phyloP scores from a whole-genome alignment of 1,284 basidiomycete species.

The Phlebopus sp. region DNA sequence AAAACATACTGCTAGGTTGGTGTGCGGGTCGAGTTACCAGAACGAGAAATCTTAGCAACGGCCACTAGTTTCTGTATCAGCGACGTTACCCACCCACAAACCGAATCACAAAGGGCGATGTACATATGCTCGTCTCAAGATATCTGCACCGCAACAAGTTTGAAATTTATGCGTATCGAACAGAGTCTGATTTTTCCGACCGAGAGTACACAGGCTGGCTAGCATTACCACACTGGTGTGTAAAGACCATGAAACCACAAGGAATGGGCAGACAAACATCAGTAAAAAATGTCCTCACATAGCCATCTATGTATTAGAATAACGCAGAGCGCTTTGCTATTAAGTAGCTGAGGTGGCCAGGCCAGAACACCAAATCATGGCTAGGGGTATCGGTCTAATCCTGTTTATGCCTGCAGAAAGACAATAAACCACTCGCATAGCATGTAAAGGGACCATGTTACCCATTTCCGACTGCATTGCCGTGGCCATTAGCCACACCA shows the following conservation, averaged over 20 bases:
- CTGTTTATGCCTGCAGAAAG: constrained; percentile 20
- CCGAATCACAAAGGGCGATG: too few species aligned
- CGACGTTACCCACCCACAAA: too few species aligned
- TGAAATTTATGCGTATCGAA: too few species aligned
- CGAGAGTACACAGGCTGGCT: constrained; percentile 10
- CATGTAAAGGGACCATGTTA: constrained; percentile 10
- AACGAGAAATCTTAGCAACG: too few species aligned
- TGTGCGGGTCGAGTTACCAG: too few species aligned
- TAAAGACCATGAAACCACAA: constrained; percentile 12
- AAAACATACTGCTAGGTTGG: too few species aligned
- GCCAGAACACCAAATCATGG: not conserved
- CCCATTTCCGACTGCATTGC: constrained; percentile 10
- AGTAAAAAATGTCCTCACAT: constrained; percentile 6
- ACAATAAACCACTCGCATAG: not conserved
- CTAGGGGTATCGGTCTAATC: constrained; percentile 15
- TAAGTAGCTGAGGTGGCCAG: constrained; percentile 17
- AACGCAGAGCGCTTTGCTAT: constrained; percentile 3
- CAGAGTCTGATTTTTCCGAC: not conserved
- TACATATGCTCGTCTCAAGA: too few species aligned
- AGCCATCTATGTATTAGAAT: constrained; percentile 11
- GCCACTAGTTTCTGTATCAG: too few species aligned
- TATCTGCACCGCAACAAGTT: too few species aligned
- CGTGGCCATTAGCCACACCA: constrained; percentile 36
- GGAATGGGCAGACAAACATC: constrained; percentile 8
- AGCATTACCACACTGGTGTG: constrained; percentile 8